Conservation (phyloP, 1,284 basidiomycete genomes). For the Singerocomus rubriflavus region DNA sequence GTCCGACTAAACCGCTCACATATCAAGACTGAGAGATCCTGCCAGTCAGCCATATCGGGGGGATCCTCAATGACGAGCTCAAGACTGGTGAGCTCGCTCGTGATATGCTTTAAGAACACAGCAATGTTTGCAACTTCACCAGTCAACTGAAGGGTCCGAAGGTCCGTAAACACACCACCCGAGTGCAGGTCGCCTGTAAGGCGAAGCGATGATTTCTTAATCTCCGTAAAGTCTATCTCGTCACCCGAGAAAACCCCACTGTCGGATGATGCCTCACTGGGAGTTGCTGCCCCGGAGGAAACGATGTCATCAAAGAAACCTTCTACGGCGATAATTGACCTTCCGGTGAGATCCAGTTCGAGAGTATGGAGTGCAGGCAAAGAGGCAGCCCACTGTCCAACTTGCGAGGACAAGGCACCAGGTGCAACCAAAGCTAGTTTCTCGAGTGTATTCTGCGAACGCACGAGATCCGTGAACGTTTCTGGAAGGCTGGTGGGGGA, state of each 20-base stretch:
- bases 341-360: slow-evolving; percentile 66
- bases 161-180: slow-evolving; percentile 52
- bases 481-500: slow-evolving; percentile 67
- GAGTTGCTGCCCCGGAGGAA: slow-evolving; percentile 64
- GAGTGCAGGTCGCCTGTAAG: slow-evolving; percentile 52
- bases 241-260: slow-evolving; percentile 74
- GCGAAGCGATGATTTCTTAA: slow-evolving; percentile 61
- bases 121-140: slow-evolving; percentile 66
- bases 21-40: slow-evolving; percentile 58
- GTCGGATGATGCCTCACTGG: slow-evolving; percentile 63
- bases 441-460: slow-evolving; percentile 56
- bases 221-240: slow-evolving; percentile 67
- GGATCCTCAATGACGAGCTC: slow-evolving; percentile 76
- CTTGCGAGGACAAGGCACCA: slow-evolving; percentile 58
- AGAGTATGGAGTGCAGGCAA: slow-evolving; percentile 58
- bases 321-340: slow-evolving; percentile 63
- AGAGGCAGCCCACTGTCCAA: slow-evolving; percentile 67
- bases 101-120: slow-evolving; percentile 66
- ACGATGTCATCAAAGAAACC: slow-evolving; percentile 72
- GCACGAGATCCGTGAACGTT: slow-evolving; percentile 60
- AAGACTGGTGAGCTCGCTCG: slow-evolving; percentile 55
- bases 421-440: slow-evolving; percentile 64
- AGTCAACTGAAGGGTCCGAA: slow-evolving; percentile 61
- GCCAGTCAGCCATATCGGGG: slow-evolving; percentile 68
- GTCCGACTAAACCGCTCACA: slow-evolving; percentile 58